These are phyloP conservation scores for Trametes hirsuta DNA, from an alignment of 1,284 basidiomycete genomes.

Conservation along the genomic window DNA sequence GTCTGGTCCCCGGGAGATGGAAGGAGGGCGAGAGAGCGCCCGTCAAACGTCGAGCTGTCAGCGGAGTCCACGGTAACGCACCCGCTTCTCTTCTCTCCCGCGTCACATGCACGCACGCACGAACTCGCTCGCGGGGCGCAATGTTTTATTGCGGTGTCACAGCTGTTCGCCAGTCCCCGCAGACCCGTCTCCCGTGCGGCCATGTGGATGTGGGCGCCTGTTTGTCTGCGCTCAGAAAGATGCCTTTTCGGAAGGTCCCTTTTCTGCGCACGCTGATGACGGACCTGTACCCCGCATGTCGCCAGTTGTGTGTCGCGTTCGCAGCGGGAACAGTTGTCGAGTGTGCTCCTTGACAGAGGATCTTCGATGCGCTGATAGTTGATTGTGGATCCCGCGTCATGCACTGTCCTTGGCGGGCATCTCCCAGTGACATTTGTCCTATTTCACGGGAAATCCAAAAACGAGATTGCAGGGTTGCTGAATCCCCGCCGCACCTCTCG, in stretches of 20 bases:
- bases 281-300: conserved; percentile 6
- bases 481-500: too few relatives aligned
- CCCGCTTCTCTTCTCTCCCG: conserved; percentile 5
- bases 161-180: background rate
- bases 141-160: background rate
- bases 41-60: conserved; percentile 7
- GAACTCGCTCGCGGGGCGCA: background rate
- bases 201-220: conserved; percentile 5
- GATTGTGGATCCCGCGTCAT: conserved; percentile 21
- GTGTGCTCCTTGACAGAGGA: background rate
- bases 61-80: conserved; percentile 7
- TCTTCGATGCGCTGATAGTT: conserved; percentile 17
- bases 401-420: too few relatives aligned
- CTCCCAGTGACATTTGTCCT: too few relatives aligned
- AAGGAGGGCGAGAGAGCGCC: background rate
- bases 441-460: too few relatives aligned
- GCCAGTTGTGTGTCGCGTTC: conserved; percentile 5
- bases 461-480: too few relatives aligned
- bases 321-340: conserved; percentile 1
- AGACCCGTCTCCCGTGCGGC: background rate
- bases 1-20: background rate
- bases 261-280: conserved; percentile 9
- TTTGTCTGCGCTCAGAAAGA: background rate
- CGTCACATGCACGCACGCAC: background rate
- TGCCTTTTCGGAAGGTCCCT: background rate